Percentiles rank a stretch among this genome's conserved stretches.
These are phyloP conservation scores for Domatiomyces catenatus DNA, from an alignment of 2,329 filamentous ascomycete genomes.

Conservation along the genomic window DNA sequence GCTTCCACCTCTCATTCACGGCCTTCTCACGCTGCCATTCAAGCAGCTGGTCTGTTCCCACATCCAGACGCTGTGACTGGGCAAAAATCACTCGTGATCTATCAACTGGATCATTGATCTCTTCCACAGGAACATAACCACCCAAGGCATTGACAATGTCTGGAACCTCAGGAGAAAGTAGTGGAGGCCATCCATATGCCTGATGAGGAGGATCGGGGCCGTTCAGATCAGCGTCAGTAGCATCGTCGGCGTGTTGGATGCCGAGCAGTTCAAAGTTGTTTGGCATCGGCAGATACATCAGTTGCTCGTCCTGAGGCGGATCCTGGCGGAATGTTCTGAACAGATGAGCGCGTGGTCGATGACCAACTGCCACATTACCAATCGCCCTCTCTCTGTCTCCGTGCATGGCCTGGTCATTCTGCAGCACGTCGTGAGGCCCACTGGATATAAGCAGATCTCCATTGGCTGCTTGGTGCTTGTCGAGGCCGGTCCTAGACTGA, in stretches of 20 bases:
- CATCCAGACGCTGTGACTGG: constrained; percentile 25
- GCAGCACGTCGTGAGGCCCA: constrained; percentile 37
- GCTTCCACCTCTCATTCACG: constrained; percentile 58
- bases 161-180: constrained; percentile 10
- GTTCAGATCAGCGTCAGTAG: constrained; percentile 6
- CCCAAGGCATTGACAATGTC: constrained; percentile 31
- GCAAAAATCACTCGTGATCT: constrained; percentile 26
- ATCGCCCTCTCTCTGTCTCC: constrained; percentile 48
- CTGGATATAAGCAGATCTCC: constrained; percentile 50
- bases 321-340: constrained; percentile 10
- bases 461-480: constrained; percentile 47
- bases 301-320: constrained; percentile 9
- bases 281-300: constrained; percentile 6
- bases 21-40: constrained; percentile 25
- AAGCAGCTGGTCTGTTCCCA: constrained; percentile 23
- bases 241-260: constrained; percentile 7
- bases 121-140: constrained; percentile 26
- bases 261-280: constrained; percentile 6
- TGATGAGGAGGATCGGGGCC: constrained; percentile 11
- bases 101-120: constrained; percentile 29
- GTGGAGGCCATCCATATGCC: constrained; percentile 10
- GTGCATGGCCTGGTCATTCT: constrained; percentile 44
- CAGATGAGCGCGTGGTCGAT: constrained; percentile 6
- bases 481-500: constrained; percentile 44
- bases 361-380: constrained; percentile 25